Base-by-base conservation (phyloP, 2,329 filamentous ascomycete species). In the Paracorniculantispora psalliotae region DNA sequence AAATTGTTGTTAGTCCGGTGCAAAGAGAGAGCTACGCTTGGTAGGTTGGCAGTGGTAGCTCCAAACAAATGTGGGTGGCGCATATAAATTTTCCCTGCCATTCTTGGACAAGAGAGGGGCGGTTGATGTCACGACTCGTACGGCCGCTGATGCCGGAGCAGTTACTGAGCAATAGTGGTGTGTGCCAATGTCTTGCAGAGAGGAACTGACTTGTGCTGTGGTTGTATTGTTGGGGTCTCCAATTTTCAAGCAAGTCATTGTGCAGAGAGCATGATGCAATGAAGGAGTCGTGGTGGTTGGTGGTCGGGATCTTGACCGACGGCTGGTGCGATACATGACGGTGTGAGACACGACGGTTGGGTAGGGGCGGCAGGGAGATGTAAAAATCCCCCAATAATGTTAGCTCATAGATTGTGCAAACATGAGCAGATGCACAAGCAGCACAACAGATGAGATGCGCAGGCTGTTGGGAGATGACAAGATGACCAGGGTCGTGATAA, bases 71-170 rank as follows among this genome's bases (percentile, higher is more conserved):
- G 39, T 46, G 57, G 49, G 48, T 58, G 33, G 46, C n/a, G 17
- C 35, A 19, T 19, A 25, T 43, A 44, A 49, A 46, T 54, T 57
- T 51, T 54, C 49, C 48, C 48, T 50, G 19, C 44, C 44, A 21
- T 49, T 57, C 21, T 57, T 48, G 54, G 54, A 39, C 15, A 1
- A 9, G 53, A 37, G 33, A 39, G 28, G 54, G 54, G 23, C 21
- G 43, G 30, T 48, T 57, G 54, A 57, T 48, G 54, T 57, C 54
- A 57, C 54, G 54, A 57, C 54, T 43, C 53, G 53, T 48, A 57
- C 43, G n/a, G 28, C 19, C 17, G 41, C 44, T n/a, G 23, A 21
- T 48, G 53, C 39, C 46, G 46, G 30, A n/a, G n/a, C 13, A 30
- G 23, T 46, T 21, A 26, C 15, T 19, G 17, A 41, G 12, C 19